Base-by-base conservation (phyloP, 306 rosid genomes). In the Begonia loranthoides region DNA sequence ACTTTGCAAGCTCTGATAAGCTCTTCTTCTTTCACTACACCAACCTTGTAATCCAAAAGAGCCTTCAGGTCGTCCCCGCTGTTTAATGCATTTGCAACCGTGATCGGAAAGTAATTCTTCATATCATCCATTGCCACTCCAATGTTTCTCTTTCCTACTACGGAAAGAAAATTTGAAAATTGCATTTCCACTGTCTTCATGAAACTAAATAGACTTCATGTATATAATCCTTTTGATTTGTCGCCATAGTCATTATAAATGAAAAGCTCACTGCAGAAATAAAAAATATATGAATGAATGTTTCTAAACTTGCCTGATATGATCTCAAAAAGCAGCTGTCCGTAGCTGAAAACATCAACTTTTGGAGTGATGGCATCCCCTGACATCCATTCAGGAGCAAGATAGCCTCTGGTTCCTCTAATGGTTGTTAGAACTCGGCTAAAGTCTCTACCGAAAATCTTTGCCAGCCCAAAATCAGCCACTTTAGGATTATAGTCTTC, bases 311-410 rank as follows among this genome's bases (percentile, higher is more conserved):
- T 28, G 36, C 36, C 70, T 9, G 70, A 63, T 11, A 78, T 61
- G 4, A 67, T 24, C 52, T 73, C 74, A 44, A 73, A 67, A 48
- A 70, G 66, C 43, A 70, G 64, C 68, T 66, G 69, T 4, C 75
- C 72, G 0, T 64, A 72, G 66, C 79, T 72, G 16, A 57, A 78
- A 0, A 67, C 72, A 61, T 78, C 80, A 17, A 64, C 80, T 61
- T 77, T 73, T n/a, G 72, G 15, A 14, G 79, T 64, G 59, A 73
- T 28, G 1, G 76, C 55, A 24, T 50, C 76, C 6, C 79, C 70
- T 12, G 76, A 71, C 54, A 73, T 73, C 79, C 79, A 77, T 43
- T 77, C 72, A 2, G 77, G 77, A 10, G 79, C 76, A 12, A 77
- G 59, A 16, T 70, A 69, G 45, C 82, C 82, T 44, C 78, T 64